A percentile compares a stretch with the other conserved stretches of the same genome.
Conservation (phyloP, 2,329 filamentous ascomycete species). For the Tolypocladium tundrense region DNA sequence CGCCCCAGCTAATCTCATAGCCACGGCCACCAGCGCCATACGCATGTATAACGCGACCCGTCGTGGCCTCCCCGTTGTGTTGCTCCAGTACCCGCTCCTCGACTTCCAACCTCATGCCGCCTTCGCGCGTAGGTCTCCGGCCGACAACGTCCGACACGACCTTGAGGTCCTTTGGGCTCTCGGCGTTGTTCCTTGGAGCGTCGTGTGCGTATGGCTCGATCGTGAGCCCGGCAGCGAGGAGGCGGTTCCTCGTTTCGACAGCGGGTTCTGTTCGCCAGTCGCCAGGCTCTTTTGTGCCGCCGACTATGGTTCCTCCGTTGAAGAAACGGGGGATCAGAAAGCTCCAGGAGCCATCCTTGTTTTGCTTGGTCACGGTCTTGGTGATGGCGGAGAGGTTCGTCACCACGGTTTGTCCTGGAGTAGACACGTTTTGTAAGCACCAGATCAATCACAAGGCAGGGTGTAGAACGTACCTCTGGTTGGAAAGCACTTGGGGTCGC, state of each 20-base stretch:
- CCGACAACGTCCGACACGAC: slow-evolving; percentile 34
- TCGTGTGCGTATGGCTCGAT: slow-evolving; percentile 16
- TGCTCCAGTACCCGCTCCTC: slow-evolving; percentile 20
- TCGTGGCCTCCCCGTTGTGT: background rate
- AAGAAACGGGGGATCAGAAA: slow-evolving; percentile 52
- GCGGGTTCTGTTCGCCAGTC: slow-evolving; percentile 33
- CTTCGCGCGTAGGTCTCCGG: slow-evolving; percentile 30
- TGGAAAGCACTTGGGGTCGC: slow-evolving; percentile 20
- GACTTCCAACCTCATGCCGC: slow-evolving; percentile 42
- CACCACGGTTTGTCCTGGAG: slow-evolving; percentile 23
- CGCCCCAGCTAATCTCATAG: slow-evolving; percentile 49
- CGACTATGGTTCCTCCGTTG: slow-evolving; percentile 52
- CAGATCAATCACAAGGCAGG: background rate
- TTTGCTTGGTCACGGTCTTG: slow-evolving; percentile 46
- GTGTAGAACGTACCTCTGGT: slow-evolving; percentile 16
- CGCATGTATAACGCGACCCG: slow-evolving; percentile 31
- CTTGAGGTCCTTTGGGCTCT: slow-evolving; percentile 10
- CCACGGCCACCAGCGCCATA: slow-evolving; percentile 50
- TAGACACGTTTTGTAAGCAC: background rate
- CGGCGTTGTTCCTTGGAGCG: slow-evolving; percentile 6
- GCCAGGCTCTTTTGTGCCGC: slow-evolving; percentile 51
- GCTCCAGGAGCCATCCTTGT: slow-evolving; percentile 50
- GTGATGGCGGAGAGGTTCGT: slow-evolving; percentile 24
- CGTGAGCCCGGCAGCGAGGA: slow-evolving; percentile 29
- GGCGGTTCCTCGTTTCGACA: slow-evolving; percentile 29